Evolutionary conservation across 148 eudicot genomes (phyloP).

Genomic region (Cornus kousa): DNA sequence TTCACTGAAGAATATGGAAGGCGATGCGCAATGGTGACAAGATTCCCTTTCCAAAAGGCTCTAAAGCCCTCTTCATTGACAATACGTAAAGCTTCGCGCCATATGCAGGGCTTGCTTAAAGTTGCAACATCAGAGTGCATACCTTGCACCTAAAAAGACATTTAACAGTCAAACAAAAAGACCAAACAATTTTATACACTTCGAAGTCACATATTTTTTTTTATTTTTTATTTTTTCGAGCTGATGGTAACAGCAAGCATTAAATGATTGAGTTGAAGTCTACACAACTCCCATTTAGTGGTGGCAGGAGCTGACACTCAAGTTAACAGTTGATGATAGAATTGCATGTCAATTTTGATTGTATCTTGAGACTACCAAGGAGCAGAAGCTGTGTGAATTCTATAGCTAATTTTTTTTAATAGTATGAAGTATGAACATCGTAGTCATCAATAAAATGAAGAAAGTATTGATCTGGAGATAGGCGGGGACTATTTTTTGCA

Average conservation of each 20-base stretch:
- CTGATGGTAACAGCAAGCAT: not conserved
- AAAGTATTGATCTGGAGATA: too few species aligned
- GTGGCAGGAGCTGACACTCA: too few species aligned
- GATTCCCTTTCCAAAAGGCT: constrained; percentile 97
- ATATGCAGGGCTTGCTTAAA: constrained; percentile 71
- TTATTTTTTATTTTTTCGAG: too few species aligned
- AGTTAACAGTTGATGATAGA: too few species aligned
- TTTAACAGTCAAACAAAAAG: not conserved
- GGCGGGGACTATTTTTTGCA: too few species aligned
- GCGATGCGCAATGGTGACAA: constrained; percentile 91
- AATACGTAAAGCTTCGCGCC: constrained; percentile 80
- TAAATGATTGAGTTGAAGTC: not conserved
- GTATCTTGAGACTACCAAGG: too few species aligned
- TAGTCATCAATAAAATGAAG: too few species aligned
- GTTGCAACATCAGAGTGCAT: constrained; percentile 74
- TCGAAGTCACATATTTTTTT: not conserved
- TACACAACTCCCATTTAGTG: too few species aligned
- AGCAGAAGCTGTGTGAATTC: too few species aligned
- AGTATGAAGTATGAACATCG: too few species aligned
- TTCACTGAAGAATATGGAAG: constrained; percentile 91
- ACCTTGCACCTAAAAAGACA: constrained; percentile 71
- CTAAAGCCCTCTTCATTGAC: constrained; percentile 79
- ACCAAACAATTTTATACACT: not conserved
- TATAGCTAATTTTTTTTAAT: too few species aligned
- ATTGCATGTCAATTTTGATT: too few species aligned